These are phyloP conservation scores for Lipomyces anomalus DNA, from an alignment of 805 yeast species.

Conservation along the genomic window DNA sequence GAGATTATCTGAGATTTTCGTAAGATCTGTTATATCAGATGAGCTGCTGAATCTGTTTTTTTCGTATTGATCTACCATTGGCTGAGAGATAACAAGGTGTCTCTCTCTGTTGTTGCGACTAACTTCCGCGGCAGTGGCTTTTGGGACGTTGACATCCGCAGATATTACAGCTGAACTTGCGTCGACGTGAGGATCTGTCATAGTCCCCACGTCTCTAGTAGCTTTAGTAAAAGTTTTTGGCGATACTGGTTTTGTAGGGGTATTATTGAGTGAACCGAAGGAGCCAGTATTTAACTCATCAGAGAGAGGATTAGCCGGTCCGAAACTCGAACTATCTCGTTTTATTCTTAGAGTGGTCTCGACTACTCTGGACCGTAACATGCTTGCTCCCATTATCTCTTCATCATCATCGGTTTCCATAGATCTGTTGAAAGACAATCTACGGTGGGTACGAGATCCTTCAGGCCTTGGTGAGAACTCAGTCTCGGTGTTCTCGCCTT, in stretches of 20 bases:
- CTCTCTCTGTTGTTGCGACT: no score
- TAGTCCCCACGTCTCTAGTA: conserved; percentile 3
- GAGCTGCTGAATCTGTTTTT: no score
- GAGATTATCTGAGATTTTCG: no score
- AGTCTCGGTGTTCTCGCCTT: conserved; percentile 31
- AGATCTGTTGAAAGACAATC: no score
- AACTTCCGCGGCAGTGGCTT: no score
- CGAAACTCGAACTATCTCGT: conserved; percentile 20
- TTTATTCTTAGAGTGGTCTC: conserved; percentile 1
- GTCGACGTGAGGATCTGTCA: conserved; percentile 10
- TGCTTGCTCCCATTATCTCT: conserved; percentile 13
- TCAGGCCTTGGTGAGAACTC: conserved; percentile 27
- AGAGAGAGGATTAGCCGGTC: conserved; percentile 17
- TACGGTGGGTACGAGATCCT: no score
- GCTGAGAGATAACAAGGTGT: no score
- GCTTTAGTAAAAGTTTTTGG: background rate
- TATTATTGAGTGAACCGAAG: conserved; percentile 1
- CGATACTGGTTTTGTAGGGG: no score
- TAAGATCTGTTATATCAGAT: no score
- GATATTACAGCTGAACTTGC: background rate
- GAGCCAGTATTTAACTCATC: conserved; percentile 18
- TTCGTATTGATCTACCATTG: no score
- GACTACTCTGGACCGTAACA: conserved; percentile 3
- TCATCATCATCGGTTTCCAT: conserved; percentile 16
- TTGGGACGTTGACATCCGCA: no score